Conservation (phyloP, 495 filamentous ascomycete species). For the Penicillium goetzii region DNA sequence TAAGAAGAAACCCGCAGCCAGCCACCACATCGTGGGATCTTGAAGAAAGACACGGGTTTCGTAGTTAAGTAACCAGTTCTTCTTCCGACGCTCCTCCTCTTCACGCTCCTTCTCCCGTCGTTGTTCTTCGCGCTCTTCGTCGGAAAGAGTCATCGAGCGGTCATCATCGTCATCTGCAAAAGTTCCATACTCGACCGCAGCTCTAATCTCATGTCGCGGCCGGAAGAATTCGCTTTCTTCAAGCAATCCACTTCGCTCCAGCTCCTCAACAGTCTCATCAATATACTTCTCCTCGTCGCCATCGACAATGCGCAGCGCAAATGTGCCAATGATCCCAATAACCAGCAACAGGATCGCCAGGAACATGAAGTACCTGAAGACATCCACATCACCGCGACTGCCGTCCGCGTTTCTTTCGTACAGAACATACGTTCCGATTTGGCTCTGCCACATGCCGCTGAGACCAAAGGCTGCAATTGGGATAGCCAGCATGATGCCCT, state of each 20-base stretch:
- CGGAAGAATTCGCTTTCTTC: constrained; percentile 69
- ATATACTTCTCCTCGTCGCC: constrained; percentile 70
- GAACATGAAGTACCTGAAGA: constrained; percentile 84
- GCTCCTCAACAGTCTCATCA: constrained; percentile 81
- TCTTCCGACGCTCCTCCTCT: constrained; percentile 72
- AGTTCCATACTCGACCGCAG: constrained; percentile 57
- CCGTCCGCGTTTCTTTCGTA: constrained; percentile 66
- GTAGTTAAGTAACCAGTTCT: constrained; percentile 83
- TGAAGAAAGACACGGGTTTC: constrained; percentile 81
- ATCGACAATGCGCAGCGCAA: constrained; percentile 70
- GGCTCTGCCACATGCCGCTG: constrained; percentile 93
- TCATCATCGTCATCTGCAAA: constrained; percentile 39
- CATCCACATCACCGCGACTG: constrained; percentile 76
- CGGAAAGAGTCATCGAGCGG: constrained; percentile 43
- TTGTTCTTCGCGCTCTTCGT: constrained; percentile 50
- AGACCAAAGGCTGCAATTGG: constrained; percentile 93
- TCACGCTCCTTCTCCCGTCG: constrained; percentile 55
- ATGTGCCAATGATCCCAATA: constrained; percentile 73
- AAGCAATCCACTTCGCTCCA: constrained; percentile 83
- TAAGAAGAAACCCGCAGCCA: constrained; percentile 89
- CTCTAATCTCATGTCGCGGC: constrained; percentile 38
- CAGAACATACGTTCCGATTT: constrained; percentile 79
- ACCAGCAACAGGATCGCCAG: constrained; percentile 66
- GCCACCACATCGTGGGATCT: constrained; percentile 93
- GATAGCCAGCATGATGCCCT: constrained; percentile 83